Evolutionary conservation across 495 filamentous ascomycete genomes (phyloP), one percentile per base, ranked within the genome.

Genomic region (Aspergillus bridgeri): DNA sequence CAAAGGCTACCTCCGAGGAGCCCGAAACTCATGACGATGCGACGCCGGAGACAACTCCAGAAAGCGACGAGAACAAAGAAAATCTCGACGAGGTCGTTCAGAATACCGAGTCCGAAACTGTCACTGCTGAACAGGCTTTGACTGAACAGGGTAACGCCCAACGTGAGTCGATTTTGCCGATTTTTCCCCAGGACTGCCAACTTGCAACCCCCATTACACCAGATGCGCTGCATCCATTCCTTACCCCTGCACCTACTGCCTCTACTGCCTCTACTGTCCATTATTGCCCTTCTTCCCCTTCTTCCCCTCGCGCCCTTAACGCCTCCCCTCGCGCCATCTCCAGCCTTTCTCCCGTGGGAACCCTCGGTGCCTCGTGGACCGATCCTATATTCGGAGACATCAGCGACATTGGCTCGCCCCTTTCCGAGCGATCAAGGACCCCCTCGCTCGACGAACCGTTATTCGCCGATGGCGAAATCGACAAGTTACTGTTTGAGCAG

Each of bases 391-490:
- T 48, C 18, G 48, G 52, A n/a, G 21, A 38, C 17, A 45, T 53
- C 18, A 58, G 56, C 42, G 48, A 53, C 24, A 43, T 59, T 21
- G 53, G 59, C 6, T 61, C 59, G 42, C 59, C 59, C 21, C 43
- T 61, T 3, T 53, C 54, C 17, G 48, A 52, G 33, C 29, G 48
- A 44, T 48, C 53, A 42, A 45, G 44, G 25, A 60, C 52, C 20
- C 52, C 58, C 17, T 60, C 52, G 17, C 6, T 55, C 7, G 48
- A 58, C 19, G 22, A 23, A 11, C 51, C 13, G 23, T 25, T 13
- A 6, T 15, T 7, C 8, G 8, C 27, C 21, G 25, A 47, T 29
- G 23, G 6, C 18, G 29, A 45, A 5, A 6, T 52, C 5, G 42
- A 44, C 33, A 20, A 29, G 22, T 6, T 20, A 2, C 33, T 51